phyloP scores from a whole-genome alignment of 2,329 filamentous ascomycete species.

The Xylaria sp. region DNA sequence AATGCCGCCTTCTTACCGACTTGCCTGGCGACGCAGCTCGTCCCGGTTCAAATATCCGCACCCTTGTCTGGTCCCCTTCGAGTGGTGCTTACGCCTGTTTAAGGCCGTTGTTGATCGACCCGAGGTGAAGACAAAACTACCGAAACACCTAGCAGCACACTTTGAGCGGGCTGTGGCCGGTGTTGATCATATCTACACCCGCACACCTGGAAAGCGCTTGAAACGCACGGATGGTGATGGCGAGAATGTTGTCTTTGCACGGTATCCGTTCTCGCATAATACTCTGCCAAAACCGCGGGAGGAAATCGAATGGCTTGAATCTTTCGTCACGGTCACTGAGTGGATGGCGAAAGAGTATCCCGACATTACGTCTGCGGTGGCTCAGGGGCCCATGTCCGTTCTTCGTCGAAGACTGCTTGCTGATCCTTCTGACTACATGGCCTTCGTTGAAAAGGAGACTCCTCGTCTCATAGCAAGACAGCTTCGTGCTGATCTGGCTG shows the following conservation, averaged over 20 bases:
- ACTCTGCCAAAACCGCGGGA: conserved; percentile 7
- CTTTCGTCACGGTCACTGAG: conserved; percentile 4
- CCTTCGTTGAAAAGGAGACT: conserved; percentile 8
- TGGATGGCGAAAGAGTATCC: conserved; percentile 12
- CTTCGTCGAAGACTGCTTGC: conserved; percentile 5
- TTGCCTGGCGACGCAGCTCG: background rate
- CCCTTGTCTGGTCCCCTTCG: conserved; percentile 9
- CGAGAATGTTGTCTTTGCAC: background rate
- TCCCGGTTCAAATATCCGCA: conserved; percentile 15
- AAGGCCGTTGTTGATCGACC: background rate
- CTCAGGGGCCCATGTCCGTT: background rate
- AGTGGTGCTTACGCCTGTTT: conserved; percentile 14
- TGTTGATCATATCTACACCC: conserved; percentile 6
- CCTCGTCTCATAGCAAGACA: conserved; percentile 8
- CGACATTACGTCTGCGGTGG: conserved; percentile 4
- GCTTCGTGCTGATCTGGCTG: conserved; percentile 2
- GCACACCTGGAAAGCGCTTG: background rate
- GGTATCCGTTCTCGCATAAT: conserved; percentile 1
- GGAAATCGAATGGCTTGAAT: conserved; percentile 12
- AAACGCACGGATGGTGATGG: background rate
- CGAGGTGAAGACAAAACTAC: conserved; percentile 1
- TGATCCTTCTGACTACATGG: conserved; percentile 3
- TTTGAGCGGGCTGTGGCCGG: conserved; percentile 2
- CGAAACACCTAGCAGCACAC: background rate
- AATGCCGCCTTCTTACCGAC: background rate